Percentiles rank a stretch among this genome's conserved stretches.
Evolutionary conservation across 352 stramenopile genomes (phyloP).

Genomic region (Halophytophthora batemanensis): DNA sequence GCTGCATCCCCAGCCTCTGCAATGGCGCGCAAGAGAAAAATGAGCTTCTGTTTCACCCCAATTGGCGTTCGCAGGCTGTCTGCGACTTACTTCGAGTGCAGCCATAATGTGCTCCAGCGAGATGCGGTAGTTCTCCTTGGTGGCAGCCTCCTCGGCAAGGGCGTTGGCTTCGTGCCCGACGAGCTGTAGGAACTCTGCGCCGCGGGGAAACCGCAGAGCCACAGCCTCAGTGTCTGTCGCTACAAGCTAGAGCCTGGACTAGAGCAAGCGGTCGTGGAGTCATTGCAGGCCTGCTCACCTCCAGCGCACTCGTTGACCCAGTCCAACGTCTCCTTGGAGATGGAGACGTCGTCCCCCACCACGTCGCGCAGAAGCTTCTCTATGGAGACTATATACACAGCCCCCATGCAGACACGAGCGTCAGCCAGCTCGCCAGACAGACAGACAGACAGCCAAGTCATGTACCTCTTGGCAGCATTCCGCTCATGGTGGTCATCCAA

Average conservation of each 20-base stretch:
- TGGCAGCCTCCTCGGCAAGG: constrained; percentile 40
- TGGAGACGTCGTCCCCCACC: constrained; percentile 41
- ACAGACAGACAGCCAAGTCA: not conserved
- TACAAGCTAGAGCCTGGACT: too few relatives aligned
- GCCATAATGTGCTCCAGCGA: constrained; percentile 49
- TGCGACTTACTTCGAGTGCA: constrained; percentile 61
- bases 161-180: constrained; percentile 50
- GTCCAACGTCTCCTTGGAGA: constrained; percentile 67
- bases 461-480: not conserved
- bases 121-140: constrained; percentile 73
- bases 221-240: not conserved
- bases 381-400: constrained; percentile 16
- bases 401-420: too few relatives aligned
- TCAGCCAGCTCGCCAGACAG: not conserved
- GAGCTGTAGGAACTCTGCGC: constrained; percentile 46
- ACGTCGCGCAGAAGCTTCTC: constrained; percentile 52
- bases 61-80: too few relatives aligned
- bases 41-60: too few relatives aligned
- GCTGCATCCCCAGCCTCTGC: constrained; percentile 36
- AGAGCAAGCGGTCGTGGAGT: too few relatives aligned
- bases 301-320: constrained; percentile 58
- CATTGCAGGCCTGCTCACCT: constrained; percentile 15
- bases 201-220: not conserved
- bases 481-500: not conserved
- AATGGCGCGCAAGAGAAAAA: not conserved